Conservation (phyloP, 129 eudicot genomes). For the Oenanthe sinensis region DNA sequence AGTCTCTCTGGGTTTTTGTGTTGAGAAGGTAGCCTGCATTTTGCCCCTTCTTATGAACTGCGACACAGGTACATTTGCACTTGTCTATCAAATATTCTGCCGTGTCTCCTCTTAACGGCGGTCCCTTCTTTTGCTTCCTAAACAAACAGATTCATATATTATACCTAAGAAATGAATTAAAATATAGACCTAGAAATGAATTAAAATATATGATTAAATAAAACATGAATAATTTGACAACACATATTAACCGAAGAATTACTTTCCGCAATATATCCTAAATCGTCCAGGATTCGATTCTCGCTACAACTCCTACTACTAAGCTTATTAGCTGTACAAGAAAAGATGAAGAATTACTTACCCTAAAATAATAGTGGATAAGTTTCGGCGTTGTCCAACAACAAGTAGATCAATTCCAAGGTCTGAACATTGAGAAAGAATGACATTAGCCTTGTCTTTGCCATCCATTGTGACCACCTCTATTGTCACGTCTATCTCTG, state of each 20-base stretch:
- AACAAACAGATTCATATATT: not conserved
- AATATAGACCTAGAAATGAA: not conserved
- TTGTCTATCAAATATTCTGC: slow-evolving; percentile 61
- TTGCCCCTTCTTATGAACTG: slow-evolving; percentile 71
- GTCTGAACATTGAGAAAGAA: slow-evolving; percentile 30
- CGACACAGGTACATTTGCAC: slow-evolving; percentile 72
- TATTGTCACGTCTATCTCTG: slow-evolving; percentile 34
- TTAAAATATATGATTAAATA: not conserved
- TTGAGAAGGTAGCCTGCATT: slow-evolving; percentile 63
- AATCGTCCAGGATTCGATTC: too few species aligned
- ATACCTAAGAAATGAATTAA: not conserved
- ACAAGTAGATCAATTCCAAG: slow-evolving; percentile 46
- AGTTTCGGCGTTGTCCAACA: slow-evolving; percentile 49
- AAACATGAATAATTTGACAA: not conserved
- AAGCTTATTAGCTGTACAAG: too few species aligned
- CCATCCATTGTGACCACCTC: slow-evolving; percentile 40
- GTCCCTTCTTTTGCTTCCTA: slow-evolving; percentile 27
- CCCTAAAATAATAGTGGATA: slow-evolving; percentile 50
- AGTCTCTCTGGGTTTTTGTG: slow-evolving; percentile 53
- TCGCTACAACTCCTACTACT: too few species aligned
- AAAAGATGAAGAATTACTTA: slow-evolving; percentile 17
- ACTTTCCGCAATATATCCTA: slow-evolving; percentile 41
- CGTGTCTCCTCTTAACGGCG: slow-evolving; percentile 53
- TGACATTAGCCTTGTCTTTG: slow-evolving; percentile 45
- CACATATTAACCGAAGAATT: not conserved